These are phyloP conservation scores for Vigna hirtella DNA, from an alignment of 306 rosid genomes.

Conservation along the genomic window DNA sequence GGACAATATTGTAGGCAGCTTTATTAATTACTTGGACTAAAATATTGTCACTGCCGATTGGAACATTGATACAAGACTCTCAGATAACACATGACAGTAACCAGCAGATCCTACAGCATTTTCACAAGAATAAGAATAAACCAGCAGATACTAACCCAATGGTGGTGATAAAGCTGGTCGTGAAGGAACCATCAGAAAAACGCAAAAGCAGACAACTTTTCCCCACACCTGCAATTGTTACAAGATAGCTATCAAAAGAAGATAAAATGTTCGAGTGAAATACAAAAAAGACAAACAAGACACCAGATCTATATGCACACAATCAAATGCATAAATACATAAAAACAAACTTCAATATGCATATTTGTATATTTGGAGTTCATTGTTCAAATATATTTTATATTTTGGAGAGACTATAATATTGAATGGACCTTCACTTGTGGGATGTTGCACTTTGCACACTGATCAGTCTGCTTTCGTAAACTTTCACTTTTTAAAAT, in stretches of 20 bases:
- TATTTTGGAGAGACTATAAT: slow-evolving; percentile 25
- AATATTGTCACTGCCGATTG: neutral
- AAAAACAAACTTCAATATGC: neutral
- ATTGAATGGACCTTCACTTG: slow-evolving; percentile 2
- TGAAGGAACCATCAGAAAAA: slow-evolving; percentile 87
- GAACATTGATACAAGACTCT: neutral
- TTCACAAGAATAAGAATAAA: neutral
- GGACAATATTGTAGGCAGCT: slow-evolving; percentile 7
- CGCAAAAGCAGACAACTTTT: slow-evolving; percentile 89
- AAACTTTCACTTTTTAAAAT: neutral
- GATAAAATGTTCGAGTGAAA: slow-evolving; percentile 19
- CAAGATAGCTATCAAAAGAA: slow-evolving; percentile 21
- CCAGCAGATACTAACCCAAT: slow-evolving; percentile 68
- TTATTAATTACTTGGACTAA: neutral
- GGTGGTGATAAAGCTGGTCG: slow-evolving; percentile 81
- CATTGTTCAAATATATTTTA: neutral
- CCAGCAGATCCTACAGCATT: slow-evolving; percentile 15
- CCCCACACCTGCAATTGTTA: slow-evolving; percentile 73
- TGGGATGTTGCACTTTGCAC: neutral
- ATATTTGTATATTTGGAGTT: neutral
- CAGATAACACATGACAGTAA: neutral
- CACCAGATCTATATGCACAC: neutral
- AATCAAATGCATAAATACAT: neutral
- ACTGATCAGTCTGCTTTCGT: neutral
- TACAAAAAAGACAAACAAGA: slow-evolving; percentile 8